Base-by-base conservation (phyloP, 2,329 filamentous ascomycete species). In the Cordyceps militaris region DNA sequence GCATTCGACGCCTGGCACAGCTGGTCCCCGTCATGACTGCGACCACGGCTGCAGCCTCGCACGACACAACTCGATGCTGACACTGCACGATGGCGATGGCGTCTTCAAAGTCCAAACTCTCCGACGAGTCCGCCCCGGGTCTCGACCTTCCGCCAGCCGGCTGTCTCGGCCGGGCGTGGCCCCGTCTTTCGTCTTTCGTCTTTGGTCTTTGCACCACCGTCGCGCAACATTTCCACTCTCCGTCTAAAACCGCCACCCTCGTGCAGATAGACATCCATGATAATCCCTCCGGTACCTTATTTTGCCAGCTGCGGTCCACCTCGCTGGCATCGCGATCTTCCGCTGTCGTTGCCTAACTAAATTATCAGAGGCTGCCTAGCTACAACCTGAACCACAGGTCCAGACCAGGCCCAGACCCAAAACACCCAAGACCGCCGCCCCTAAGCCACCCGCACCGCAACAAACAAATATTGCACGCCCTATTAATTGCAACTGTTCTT, bases 381-480 rank as follows among this genome's bases (percentile, higher is more conserved):
- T 34, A 34, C 30, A 32, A 28, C 10, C 32, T 48, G 53, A 6
- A 42, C 26, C 24, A 42, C 23, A 42, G 53, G 42, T 48, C 53
- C 43, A 57, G 54, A 26, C 54, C 23, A 56, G 32, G 32, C 40
- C 42, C 21, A 28, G 44, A 24, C 34, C 34, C 34, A 38, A 14
- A n/a, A 38, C 34, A 30, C 42, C 42, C 42, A 21, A 21, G 42
- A 16, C 4, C 19, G n/a, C 34, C 48, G 26, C 30, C 43, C 23
- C 36, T 34, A 50, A 57, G 54, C 54, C 54, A 57, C 54, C 19
- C 46, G 53, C 32, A 50, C 54, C 19, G 24, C 30, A 34, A 26
- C 46, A 19, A 50, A 50, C 24, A 44, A 43, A 50, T 49, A 43
- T 49, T 50, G 26, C 54, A 49, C 26, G 34, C 44, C 42, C 26